These are phyloP conservation scores for Candida morakotiae DNA, from an alignment of 805 yeast genomes.

Conservation along the genomic window DNA sequence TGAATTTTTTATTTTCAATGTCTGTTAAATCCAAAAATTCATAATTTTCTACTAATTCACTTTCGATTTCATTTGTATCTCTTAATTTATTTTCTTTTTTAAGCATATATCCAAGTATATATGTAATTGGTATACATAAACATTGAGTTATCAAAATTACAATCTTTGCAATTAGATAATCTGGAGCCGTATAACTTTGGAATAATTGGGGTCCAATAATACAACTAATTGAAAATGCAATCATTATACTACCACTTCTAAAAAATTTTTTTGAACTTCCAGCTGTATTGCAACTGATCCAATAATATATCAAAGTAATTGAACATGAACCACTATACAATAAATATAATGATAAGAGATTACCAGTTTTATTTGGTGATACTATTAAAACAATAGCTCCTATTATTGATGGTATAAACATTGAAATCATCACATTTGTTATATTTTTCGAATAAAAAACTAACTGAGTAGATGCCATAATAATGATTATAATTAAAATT, in stretches of 20 bases:
- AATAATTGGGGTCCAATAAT: slow-evolving; percentile 69
- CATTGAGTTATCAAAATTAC: slow-evolving; percentile 50
- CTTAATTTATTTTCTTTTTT: slow-evolving; percentile 49
- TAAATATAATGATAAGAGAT: slow-evolving; percentile 46
- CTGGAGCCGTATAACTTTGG: slow-evolving; percentile 47
- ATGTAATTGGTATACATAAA: slow-evolving; percentile 40
- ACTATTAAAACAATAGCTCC: slow-evolving; percentile 42
- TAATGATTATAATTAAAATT: slow-evolving; percentile 37
- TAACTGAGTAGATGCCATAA: slow-evolving; percentile 28
- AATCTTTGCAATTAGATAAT: slow-evolving; percentile 56
- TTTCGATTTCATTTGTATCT: slow-evolving; percentile 30
- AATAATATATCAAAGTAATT: slow-evolving; percentile 54
- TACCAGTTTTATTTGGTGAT: slow-evolving; percentile 37
- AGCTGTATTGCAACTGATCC: slow-evolving; percentile 63
- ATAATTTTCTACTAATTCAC: slow-evolving; percentile 26
- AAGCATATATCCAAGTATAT: slow-evolving; percentile 40
- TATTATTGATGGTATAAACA: slow-evolving; percentile 30
- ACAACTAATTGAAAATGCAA: slow-evolving; percentile 66
- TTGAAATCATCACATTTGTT: slow-evolving; percentile 20
- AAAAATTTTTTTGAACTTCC: slow-evolving; percentile 73
- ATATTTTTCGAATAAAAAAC: slow-evolving; percentile 23
- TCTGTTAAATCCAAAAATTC: slow-evolving; percentile 59
- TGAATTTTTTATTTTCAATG: slow-evolving; percentile 51
- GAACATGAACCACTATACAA: slow-evolving; percentile 54
- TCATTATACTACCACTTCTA: slow-evolving; percentile 53